Percentiles rank a stretch among this genome's conserved stretches.
phyloP scores from a whole-genome alignment of 768 basidiomycete genomes.

The Trametes villosa region DNA sequence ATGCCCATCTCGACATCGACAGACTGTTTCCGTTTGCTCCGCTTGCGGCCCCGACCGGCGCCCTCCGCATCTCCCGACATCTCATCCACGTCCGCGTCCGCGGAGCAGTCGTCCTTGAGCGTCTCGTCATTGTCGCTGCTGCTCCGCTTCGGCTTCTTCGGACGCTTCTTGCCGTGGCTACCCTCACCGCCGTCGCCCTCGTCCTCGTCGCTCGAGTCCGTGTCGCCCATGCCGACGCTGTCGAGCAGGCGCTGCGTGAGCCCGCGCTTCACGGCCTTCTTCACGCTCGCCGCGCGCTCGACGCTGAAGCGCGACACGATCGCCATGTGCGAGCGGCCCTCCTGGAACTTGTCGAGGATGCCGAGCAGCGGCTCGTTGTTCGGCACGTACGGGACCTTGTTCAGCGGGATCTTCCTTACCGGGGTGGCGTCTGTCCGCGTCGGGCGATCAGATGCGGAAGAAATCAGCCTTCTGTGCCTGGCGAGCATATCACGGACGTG shows the following conservation, averaged over 20 bases:
- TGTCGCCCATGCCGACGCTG: constrained; percentile 70
- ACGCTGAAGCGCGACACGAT: constrained; percentile 58
- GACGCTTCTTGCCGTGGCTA: constrained; percentile 9
- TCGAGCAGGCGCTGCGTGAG: constrained; percentile 78
- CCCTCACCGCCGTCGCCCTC: constrained; percentile 26
- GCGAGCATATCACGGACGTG: constrained; percentile 5
- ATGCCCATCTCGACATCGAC: constrained; percentile 39
- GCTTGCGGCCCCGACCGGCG: constrained; percentile 10
- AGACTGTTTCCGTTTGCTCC: constrained; percentile 27
- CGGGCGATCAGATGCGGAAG: not conserved
- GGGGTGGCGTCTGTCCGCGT: constrained; percentile 81
- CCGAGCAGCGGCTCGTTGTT: constrained; percentile 84
- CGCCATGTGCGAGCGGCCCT: constrained; percentile 90
- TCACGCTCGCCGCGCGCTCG: constrained; percentile 68
- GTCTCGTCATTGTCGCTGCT: constrained; percentile 33
- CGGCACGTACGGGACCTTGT: constrained; percentile 85
- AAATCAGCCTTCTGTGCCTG: constrained; percentile 12
- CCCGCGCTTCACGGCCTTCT: constrained; percentile 80
- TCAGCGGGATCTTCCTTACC: constrained; percentile 80
- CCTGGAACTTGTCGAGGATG: constrained; percentile 88
- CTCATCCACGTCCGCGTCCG: constrained; percentile 11
- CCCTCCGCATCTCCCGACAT: not conserved
- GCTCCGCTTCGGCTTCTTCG: constrained; percentile 15
- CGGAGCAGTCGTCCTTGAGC: constrained; percentile 22
- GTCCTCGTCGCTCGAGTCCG: constrained; percentile 59